These are phyloP conservation scores for Madurella fahalii DNA, from an alignment of 2,329 filamentous ascomycete species.

Conservation along the genomic window DNA sequence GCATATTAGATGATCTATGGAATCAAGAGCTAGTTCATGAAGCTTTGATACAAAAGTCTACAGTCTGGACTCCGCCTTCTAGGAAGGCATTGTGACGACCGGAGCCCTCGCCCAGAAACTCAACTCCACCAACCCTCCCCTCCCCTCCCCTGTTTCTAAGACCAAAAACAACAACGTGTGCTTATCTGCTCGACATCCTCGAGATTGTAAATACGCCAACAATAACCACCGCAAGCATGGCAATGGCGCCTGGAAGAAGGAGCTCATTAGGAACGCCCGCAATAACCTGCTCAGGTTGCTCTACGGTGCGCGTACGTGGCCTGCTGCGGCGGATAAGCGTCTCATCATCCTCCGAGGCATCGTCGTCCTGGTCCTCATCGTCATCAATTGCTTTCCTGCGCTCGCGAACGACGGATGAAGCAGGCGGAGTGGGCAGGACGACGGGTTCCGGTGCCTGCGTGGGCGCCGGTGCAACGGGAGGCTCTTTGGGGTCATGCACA, in stretches of 20 bases:
- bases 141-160: too few relatives aligned
- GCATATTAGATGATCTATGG: constrained; percentile 18
- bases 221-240: constrained; percentile 91
- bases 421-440: constrained; percentile 43
- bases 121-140: neutral
- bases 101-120: neutral
- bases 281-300: constrained; percentile 65
- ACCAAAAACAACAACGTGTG: neutral
- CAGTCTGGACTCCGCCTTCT: constrained; percentile 8
- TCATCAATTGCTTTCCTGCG: constrained; percentile 44
- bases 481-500: constrained; percentile 86
- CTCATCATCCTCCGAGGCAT: constrained; percentile 49
- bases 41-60: constrained; percentile 21
- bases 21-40: constrained; percentile 16
- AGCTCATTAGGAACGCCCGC: constrained; percentile 91
- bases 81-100: neutral
- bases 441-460: constrained; percentile 33
- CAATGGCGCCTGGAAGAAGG: constrained; percentile 87
- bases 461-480: constrained; percentile 66
- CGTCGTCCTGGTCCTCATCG: constrained; percentile 45
- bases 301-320: constrained; percentile 30
- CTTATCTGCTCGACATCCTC: constrained; percentile 55
- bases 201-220: constrained; percentile 88
- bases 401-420: constrained; percentile 48
- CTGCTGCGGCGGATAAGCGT: constrained; percentile 41